These are phyloP conservation scores for Globisporangium paddicum DNA, from an alignment of 352 stramenopile species.

Conservation along the genomic window DNA sequence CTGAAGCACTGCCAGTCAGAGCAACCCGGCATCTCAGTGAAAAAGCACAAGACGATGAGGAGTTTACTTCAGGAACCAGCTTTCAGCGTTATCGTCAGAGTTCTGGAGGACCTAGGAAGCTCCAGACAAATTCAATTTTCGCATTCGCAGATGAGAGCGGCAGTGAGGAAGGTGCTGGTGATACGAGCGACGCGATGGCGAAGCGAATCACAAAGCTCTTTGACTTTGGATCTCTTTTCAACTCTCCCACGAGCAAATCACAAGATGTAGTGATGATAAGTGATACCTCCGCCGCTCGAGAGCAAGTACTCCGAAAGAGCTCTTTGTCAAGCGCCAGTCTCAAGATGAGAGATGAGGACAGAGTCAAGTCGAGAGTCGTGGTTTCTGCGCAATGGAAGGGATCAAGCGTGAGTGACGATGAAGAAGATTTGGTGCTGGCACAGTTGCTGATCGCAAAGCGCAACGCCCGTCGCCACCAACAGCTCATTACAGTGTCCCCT, in stretches of 20 bases:
- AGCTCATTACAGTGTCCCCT: too few relatives aligned
- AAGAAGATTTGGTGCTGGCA: constrained; percentile 2
- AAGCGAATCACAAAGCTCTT: constrained; percentile 24
- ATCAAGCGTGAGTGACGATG: not conserved
- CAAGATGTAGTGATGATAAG: not conserved
- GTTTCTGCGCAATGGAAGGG: not conserved
- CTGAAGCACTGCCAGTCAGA: not conserved
- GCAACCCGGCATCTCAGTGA: not conserved
- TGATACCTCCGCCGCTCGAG: not conserved
- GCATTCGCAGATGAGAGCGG: constrained; percentile 12
- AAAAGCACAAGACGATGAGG: not conserved
- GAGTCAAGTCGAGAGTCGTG: not conserved
- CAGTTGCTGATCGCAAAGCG: constrained; percentile 12
- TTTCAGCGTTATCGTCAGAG: not conserved
- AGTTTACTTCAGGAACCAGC: not conserved
- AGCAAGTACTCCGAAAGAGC: not conserved
- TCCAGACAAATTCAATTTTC: constrained; percentile 22
- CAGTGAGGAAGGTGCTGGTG: not conserved
- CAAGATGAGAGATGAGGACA: not conserved
- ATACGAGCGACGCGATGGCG: not conserved
- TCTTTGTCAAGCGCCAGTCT: not conserved
- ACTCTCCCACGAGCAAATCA: not conserved
- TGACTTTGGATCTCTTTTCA: constrained; percentile 53
- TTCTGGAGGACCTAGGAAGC: too few relatives aligned
- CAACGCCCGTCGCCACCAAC: constrained; percentile 4